Evolutionary conservation across 176 grass and related monocot species (phyloP).

Genomic region (Lolium perenne): DNA sequence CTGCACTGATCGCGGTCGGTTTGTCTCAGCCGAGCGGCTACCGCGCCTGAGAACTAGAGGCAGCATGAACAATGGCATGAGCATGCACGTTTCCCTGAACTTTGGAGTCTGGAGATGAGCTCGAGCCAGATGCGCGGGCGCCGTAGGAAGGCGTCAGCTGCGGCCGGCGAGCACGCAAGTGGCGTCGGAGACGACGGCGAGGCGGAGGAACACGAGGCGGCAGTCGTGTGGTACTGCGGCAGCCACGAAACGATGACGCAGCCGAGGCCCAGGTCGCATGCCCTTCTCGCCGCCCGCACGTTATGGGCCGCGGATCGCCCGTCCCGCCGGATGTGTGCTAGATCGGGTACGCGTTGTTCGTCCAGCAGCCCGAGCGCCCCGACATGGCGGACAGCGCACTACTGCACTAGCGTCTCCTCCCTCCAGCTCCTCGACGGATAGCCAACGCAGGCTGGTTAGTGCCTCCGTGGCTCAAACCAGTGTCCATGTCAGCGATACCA

Average conservation of each 20-base stretch:
- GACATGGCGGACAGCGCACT: background rate
- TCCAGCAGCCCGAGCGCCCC: conserved; percentile 31
- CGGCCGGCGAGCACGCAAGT: conserved; percentile 54
- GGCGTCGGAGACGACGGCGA: conserved; percentile 59
- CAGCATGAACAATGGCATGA: conserved; percentile 58
- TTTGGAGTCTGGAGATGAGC: conserved; percentile 59
- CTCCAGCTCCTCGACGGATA: conserved; percentile 50
- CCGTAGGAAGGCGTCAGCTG: conserved; percentile 42
- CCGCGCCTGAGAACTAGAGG: conserved; percentile 49
- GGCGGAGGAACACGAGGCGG: conserved; percentile 72
- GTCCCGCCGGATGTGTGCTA: conserved; percentile 76
- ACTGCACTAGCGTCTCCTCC: background rate
- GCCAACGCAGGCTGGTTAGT: conserved; percentile 49
- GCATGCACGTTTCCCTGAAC: conserved; percentile 63
- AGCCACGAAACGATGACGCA: conserved; percentile 66
- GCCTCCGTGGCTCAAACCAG: no score
- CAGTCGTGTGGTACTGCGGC: conserved; percentile 71
- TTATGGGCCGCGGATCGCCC: conserved; percentile 51
- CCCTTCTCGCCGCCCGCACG: no score
- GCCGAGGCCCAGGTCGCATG: conserved; percentile 48
- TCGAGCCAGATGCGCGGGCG: conserved; percentile 62
- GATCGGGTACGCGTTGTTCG: conserved; percentile 45
- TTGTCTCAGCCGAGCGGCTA: background rate
- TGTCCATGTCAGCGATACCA: no score
- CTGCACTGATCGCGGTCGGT: background rate